Base-by-base conservation (phyloP, 352 stramenopile species). In the Phytopythium sindhum region DNA sequence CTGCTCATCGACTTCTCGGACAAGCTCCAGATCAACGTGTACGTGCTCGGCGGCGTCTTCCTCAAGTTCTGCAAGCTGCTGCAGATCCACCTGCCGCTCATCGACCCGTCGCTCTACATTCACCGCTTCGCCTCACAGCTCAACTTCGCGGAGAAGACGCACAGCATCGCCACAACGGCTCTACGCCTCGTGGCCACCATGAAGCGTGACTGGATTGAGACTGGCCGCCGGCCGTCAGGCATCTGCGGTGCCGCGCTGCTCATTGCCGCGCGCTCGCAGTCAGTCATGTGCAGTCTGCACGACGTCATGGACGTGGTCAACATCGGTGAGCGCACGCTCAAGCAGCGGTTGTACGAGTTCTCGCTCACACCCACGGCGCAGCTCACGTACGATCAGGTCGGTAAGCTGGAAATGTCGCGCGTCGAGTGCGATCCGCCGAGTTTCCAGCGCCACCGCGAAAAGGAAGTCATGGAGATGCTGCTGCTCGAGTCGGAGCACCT, bases 1-100 rank as follows among this genome's bases (percentile, higher is more conserved):
- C 90, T 99, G 90, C 87, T 99, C 21, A 99, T 99, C 73, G 98
- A 99, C 79, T 99, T 99, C 73, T 96, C 83, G 17, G 98, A 99
- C 81, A 97, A 98, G 57, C 81, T 99, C 8, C 96, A 99, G 80
- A 96, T 99, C 68, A 93, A 91, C 63, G 88, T 96, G 41, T 96
- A 95, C 66, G 86, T 92, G 65, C 74, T 96, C 21, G 88, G 88
- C 26, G 86, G 84, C 45, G 84, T 93, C 26, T 96, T 96, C 61
- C 76, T 96, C 55, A 96, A 96, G 64, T 95, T 98, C 67, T 96
- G 94, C 63, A 90, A 96, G 56, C 68, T 98, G 47, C 69, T 98
- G 59, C 97, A 98, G 67, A 90, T 99, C 47, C 97, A 98, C 60
- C 80, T 99, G 62, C 96, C 98, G 70, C 91, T 99, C 58, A 98